Evolutionary conservation across 2,329 filamentous ascomycete genomes (phyloP), one percentile per base, ranked within the genome.

Genomic region (Fusarium sp.): DNA sequence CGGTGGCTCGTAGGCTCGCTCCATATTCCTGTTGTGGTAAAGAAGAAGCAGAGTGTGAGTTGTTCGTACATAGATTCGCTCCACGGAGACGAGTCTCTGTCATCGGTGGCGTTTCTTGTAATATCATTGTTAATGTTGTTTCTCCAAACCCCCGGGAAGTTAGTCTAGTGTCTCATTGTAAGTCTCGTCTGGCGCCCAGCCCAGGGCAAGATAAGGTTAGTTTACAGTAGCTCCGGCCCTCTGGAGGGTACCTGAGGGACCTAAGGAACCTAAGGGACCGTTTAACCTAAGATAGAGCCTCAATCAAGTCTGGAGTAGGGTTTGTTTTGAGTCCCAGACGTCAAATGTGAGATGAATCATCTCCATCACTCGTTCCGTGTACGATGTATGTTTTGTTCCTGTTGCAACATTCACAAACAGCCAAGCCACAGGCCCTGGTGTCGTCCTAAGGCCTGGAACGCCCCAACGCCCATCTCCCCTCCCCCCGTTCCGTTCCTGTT

Each of bases 261-360:
- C 23, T n/a, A n/a, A n/a, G 26, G 26, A 11, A 28, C 26, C 26
- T 28, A 28, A 11, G 28, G 28, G 28, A 6, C 32, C 23, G 44
- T 47, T 42, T 26, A n/a, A n/a, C n/a, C n/a, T n/a, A n/a, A n/a
- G n/a, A n/a, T n/a, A 61, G 54, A 62, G 58, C 53, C 53, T 59
- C 58, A 62, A 15, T 28, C 28, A 32, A 52, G 48, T 43, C 26
- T 58, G 40, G 53, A 51, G 64, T 45, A 62, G 36, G 11, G 61
- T 42, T 50, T 56, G 65, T 68, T 65, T 68, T 65, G 65, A 51
- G 56, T 65, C 46, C 56, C 61, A 68, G 46, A 68, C 65, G 32
- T 39, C 34, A 66, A 68, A 51, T 53, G 65, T 68, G 36, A 56
- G 65, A 68, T 53, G 55, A 55, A 40, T 48, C 42, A 51, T 44